These are phyloP conservation scores for Chalciporus piperatoides DNA, from an alignment of 1,284 basidiomycete species.

Conservation along the genomic window DNA sequence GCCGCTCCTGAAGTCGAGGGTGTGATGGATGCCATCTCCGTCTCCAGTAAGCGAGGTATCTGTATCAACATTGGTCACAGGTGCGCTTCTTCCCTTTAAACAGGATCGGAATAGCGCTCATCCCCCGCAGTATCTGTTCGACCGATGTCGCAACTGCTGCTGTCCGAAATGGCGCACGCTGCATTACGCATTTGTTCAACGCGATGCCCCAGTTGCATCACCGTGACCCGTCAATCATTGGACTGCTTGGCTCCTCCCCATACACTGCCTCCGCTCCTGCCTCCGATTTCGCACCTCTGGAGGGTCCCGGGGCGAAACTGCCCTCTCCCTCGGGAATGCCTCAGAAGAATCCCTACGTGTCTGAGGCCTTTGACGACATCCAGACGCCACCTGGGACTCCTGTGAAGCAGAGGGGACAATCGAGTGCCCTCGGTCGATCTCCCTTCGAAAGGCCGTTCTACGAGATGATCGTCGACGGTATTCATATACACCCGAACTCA, in stretches of 20 bases:
- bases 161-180: constrained; percentile 65
- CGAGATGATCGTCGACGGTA: constrained; percentile 87
- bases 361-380: constrained; percentile 65
- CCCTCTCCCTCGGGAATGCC: constrained; percentile 3
- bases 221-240: constrained; percentile 82
- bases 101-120: not conserved
- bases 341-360: constrained; percentile 28
- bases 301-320: constrained; percentile 14
- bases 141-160: constrained; percentile 67
- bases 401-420: constrained; percentile 21
- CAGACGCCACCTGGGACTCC: constrained; percentile 62
- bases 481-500: constrained; percentile 88
- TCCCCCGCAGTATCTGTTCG: constrained; percentile 49
- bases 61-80: constrained; percentile 86
- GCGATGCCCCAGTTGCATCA: constrained; percentile 88
- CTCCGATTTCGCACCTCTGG: constrained; percentile 28
- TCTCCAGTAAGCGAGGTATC: constrained; percentile 64
- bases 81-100: constrained; percentile 35
- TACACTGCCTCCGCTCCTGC: constrained; percentile 43
- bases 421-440: constrained; percentile 34
- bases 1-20: constrained; percentile 85
- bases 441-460: constrained; percentile 77
- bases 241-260: constrained; percentile 77
- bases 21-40: constrained; percentile 65
- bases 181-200: constrained; percentile 92